Base-by-base conservation (phyloP, 345 rosid species). In the Pistacia integerrima region DNA sequence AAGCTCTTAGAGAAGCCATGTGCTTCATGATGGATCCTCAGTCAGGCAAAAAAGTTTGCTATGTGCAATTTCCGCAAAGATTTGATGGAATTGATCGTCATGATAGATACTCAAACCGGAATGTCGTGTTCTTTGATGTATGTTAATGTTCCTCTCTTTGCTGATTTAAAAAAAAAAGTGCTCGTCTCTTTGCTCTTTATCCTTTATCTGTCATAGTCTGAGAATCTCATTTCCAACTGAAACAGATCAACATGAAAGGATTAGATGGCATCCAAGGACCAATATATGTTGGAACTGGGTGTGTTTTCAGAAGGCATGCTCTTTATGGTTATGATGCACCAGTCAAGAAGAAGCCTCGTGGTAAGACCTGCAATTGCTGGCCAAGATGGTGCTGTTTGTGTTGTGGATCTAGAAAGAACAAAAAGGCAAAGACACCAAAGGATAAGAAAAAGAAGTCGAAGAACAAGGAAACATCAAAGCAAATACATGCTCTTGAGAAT, bases 201-300 rank as follows among this genome's bases (percentile, higher is more conserved):
- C 25, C 18, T 49, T 57, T 59, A 22, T 70, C 49, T 61, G 11
- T 48, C 20, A 4, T 28, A 3, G 57, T 62, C 28, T 66, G 74
- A 55, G 57, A 74, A 60, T 25, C 75, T 77, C 51, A 76, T 75
- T 67, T 76, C 22, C 12, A 17, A 44, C 48, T 69, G 54, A 38
- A 80, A 79, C 94, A 95, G 99, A 92, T 95, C 80, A 95, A 95
- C 81, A 92, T 95, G 99, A 95, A 95, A 87, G 99, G 99, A 65
- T 83, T 93, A n/a, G 99, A 95, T 79, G 99, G 99, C 56, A 79
- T 93, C 72, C 99, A 95, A 90, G 99, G 99, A 68, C 99, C 99
- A 10, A 93, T 93, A 61, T 95, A 95, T 63, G 99, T 93, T 0
- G 98, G 99, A 72, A 96, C 99, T 35, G 98, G 98, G 59, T 94